These are phyloP conservation scores for Annulohypoxylon truncatum DNA, from an alignment of 2,329 filamentous ascomycete species.

Conservation along the genomic window DNA sequence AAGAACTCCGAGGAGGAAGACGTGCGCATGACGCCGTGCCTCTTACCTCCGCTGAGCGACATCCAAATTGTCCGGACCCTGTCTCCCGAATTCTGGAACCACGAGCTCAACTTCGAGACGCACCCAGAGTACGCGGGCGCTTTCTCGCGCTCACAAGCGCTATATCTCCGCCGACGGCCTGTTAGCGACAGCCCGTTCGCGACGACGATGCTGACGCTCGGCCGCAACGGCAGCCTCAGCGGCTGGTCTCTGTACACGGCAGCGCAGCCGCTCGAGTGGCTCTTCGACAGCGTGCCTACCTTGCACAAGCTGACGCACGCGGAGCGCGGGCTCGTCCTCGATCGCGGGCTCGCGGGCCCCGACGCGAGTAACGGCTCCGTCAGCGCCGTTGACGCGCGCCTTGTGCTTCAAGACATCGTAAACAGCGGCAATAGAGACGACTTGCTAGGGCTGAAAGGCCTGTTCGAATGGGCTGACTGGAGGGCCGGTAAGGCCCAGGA, in stretches of 20 bases:
- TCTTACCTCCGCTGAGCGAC: conserved; percentile 72
- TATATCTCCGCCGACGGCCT: conserved; percentile 79
- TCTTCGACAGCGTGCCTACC: conserved; percentile 71
- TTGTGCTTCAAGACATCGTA: conserved; percentile 69
- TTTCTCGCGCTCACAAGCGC: conserved; percentile 76
- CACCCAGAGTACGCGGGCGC: conserved; percentile 71
- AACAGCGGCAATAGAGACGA: conserved; percentile 44
- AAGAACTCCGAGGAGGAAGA: conserved; percentile 52
- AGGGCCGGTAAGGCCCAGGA: conserved; percentile 51
- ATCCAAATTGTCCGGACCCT: conserved; percentile 69
- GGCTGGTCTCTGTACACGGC: conserved; percentile 46
- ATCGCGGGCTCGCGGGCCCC: conserved; percentile 60
- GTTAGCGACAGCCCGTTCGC: conserved; percentile 76
- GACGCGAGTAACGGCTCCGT: conserved; percentile 57
- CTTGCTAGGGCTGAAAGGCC: conserved; percentile 61
- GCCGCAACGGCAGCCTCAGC: conserved; percentile 51
- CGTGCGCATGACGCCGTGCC: conserved; percentile 66
- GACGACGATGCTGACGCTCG: conserved; percentile 79
- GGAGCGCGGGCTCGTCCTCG: conserved; percentile 73
- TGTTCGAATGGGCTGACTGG: conserved; percentile 68
- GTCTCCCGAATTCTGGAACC: conserved; percentile 80
- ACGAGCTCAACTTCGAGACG: conserved; percentile 77
- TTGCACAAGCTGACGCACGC: conserved; percentile 69
- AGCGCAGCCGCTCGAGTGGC: conserved; percentile 73
- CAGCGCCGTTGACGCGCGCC: conserved; percentile 73